phyloP scores from a whole-genome alignment of 805 yeast species.

The Ogataea nakhonphanomensis region DNA sequence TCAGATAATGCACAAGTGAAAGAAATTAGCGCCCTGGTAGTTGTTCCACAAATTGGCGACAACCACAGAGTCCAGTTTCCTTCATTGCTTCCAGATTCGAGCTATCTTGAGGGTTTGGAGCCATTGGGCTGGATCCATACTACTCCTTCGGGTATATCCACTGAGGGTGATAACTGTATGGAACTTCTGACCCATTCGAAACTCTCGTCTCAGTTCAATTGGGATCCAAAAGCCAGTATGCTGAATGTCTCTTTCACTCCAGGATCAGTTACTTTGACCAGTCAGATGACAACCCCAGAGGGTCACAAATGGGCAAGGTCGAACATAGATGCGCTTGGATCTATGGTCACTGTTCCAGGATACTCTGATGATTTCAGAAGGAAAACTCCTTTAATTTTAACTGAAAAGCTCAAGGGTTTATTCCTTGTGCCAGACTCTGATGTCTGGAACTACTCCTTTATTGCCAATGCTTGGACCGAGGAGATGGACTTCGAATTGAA shows the following conservation, averaged over 20 bases:
- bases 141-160: conserved; percentile 55
- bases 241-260: conserved; percentile 71
- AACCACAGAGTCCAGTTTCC: conserved; percentile 64
- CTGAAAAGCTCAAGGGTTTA: conserved; percentile 74
- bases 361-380: conserved; percentile 57
- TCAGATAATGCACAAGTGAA: conserved; percentile 66
- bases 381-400: conserved; percentile 64
- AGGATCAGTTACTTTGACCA: conserved; percentile 78
- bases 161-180: conserved; percentile 56
- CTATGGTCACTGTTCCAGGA: conserved; percentile 67
- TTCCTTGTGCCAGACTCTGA: conserved; percentile 82
- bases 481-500: conserved; percentile 60
- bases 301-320: conserved; percentile 78
- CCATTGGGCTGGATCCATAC: conserved; percentile 96
- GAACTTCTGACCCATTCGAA: conserved; percentile 65
- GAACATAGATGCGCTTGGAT: conserved; percentile 53
- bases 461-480: conserved; percentile 79
- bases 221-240: conserved; percentile 48
- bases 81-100: conserved; percentile 37
- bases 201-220: conserved; percentile 33
- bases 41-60: conserved; percentile 88
- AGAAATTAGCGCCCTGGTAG: conserved; percentile 69
- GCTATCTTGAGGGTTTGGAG: conserved; percentile 55
- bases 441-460: conserved; percentile 88
- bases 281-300: conserved; percentile 53